These are phyloP conservation scores for Candida frijolesensis DNA, from an alignment of 1,139 yeast genomes.

Conservation along the genomic window DNA sequence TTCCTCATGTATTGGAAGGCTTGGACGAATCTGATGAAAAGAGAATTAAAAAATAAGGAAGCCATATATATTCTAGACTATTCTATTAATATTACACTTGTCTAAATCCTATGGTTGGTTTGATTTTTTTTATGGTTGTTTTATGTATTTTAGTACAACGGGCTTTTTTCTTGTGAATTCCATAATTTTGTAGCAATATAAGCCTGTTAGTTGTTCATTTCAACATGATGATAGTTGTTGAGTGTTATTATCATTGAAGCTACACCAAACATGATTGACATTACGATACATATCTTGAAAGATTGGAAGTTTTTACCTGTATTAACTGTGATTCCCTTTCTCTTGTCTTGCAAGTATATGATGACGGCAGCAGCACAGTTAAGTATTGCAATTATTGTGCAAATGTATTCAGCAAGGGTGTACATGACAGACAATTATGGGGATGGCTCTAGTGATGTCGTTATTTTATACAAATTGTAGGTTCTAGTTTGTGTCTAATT, in stretches of 20 bases:
- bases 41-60: slow-evolving; percentile 8
- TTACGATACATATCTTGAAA: slow-evolving; percentile 24
- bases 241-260: slow-evolving; percentile 19
- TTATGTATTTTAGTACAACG: neutral
- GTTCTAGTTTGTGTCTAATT: neutral
- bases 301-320: slow-evolving; percentile 26
- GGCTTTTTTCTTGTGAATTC: neutral
- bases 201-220: neutral
- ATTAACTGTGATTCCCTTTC: slow-evolving; percentile 20
- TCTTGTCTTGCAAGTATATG: slow-evolving; percentile 22
- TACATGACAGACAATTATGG: slow-evolving; percentile 13
- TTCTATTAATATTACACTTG: neutral
- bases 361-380: slow-evolving; percentile 24
- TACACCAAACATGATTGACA: slow-evolving; percentile 26
- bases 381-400: slow-evolving; percentile 24
- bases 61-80: neutral
- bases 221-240: slow-evolving; percentile 3
- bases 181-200: no score
- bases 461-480: neutral
- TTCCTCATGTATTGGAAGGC: slow-evolving; percentile 15
- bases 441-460: neutral
- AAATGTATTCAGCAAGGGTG: slow-evolving; percentile 20
- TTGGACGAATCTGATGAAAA: slow-evolving; percentile 15
- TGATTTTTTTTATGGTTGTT: neutral
- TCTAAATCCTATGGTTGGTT: neutral